These are phyloP conservation scores for Metschnikowia henanensis DNA, from an alignment of 805 yeast genomes.

Conservation along the genomic window DNA sequence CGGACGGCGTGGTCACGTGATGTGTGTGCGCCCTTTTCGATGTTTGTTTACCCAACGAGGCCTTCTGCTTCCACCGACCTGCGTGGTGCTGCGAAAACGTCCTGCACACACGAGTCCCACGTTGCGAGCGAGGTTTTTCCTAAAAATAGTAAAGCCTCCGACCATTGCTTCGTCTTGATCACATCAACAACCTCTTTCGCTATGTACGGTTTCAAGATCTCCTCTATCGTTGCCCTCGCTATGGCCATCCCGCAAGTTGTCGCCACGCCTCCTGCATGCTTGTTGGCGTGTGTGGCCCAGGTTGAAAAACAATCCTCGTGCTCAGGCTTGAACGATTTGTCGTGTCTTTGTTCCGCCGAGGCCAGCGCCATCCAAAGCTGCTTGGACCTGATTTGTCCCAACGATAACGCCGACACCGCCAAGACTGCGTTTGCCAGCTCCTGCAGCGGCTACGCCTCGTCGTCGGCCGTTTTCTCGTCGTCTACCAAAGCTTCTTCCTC, in stretches of 20 bases:
- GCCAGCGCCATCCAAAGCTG: constrained; percentile 56
- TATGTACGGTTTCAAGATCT: constrained; percentile 18
- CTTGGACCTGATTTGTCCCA: constrained; percentile 68
- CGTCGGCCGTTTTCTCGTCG: constrained; percentile 7
- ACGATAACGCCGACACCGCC: constrained; percentile 59
- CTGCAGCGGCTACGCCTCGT: constrained; percentile 46
- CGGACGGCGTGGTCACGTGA: not conserved
- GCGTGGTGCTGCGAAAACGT: constrained; percentile 5
- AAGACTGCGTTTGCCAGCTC: constrained; percentile 52
- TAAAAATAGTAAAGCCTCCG: not conserved
- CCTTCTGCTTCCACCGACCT: not conserved
- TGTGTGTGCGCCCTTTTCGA: not conserved
- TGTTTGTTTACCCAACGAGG: not conserved
- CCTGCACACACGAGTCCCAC: constrained; percentile 6
- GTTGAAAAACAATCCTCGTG: constrained; percentile 61
- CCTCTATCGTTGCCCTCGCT: constrained; percentile 30
- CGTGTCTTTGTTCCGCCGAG: constrained; percentile 67
- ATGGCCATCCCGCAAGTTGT: constrained; percentile 47
- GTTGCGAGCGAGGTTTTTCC: constrained; percentile 4
- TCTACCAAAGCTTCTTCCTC: constrained; percentile 17
- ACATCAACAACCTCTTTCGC: not conserved
- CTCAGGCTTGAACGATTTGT: constrained; percentile 57
- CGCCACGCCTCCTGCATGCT: constrained; percentile 88
- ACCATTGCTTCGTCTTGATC: not conserved
- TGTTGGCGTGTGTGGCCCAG: constrained; percentile 82